Evolutionary conservation across 768 basidiomycete genomes (phyloP).

Genomic region (Agrocybe pediades): DNA sequence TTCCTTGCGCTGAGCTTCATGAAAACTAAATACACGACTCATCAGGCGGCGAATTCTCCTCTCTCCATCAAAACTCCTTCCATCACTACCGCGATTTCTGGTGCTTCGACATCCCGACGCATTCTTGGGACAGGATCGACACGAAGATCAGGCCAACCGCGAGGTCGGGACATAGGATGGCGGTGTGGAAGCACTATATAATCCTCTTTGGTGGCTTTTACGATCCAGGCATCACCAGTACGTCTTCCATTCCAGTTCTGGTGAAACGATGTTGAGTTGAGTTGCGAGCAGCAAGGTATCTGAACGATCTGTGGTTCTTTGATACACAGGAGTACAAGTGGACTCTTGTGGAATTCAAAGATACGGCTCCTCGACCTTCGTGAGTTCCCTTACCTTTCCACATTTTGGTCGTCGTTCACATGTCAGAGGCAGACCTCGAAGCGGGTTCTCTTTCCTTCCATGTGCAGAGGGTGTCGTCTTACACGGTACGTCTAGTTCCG

Average conservation of each 20-base stretch:
- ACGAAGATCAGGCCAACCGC: constrained; percentile 81
- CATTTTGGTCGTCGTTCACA: not conserved
- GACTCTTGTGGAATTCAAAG: constrained; percentile 74
- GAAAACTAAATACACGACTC: not conserved
- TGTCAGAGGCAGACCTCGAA: constrained; percentile 52
- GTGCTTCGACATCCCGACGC: constrained; percentile 78
- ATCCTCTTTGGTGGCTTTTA: constrained; percentile 91
- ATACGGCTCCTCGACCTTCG: constrained; percentile 75
- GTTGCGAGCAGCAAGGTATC: constrained; percentile 61
- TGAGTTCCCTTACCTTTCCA: constrained; percentile 33
- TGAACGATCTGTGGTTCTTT: constrained; percentile 85
- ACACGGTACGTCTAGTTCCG: constrained; percentile 64
- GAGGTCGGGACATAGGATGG: constrained; percentile 88
- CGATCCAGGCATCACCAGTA: constrained; percentile 83
- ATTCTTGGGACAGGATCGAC: constrained; percentile 87
- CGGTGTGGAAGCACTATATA: constrained; percentile 85
- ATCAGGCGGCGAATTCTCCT: constrained; percentile 86
- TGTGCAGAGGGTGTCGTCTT: constrained; percentile 77
- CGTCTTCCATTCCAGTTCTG: constrained; percentile 17
- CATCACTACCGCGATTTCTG: constrained; percentile 92
- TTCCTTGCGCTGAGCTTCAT: not conserved
- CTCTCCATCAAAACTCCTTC: constrained; percentile 78
- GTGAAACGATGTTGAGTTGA: too few relatives aligned
- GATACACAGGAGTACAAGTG: constrained; percentile 87
- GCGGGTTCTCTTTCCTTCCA: constrained; percentile 85